Base-by-base conservation (phyloP, 1,139 yeast species). In the Debaryomyces psychrophilus region DNA sequence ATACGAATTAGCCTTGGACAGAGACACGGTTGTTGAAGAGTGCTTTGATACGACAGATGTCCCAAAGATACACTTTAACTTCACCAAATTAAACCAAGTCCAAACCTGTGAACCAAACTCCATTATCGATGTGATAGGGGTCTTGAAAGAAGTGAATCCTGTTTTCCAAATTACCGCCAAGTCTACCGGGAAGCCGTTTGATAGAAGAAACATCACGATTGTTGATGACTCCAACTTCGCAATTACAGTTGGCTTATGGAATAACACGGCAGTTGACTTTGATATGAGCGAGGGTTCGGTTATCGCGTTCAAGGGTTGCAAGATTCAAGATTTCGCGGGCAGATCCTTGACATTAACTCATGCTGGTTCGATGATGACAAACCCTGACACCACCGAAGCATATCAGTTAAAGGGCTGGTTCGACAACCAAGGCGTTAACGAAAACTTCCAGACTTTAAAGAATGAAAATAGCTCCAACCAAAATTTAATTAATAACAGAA, bases 331-430 rank as follows among this genome's bases (percentile, higher is more conserved):
- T 62, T 95, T 89, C 65, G 85, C 86, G 48, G 98, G 98, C 31
- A 83, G 93, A 60, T 81, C 90, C 14, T 75, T 95, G 55, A 86
- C 96, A 2, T 79, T 90, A 65, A 82, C 93, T 17, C 90, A 85
- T 52, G 78, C 90, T 9, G 92, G 97, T 26, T 77, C 89, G 2
- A 69, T 93, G 55, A 65, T 83, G 38, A 77, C 87, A 11, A 88
- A 89, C 56, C 99, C 99, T 1, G 97, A 92, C 60, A 80, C 88
- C 17, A 85, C 89, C 14, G 97, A 90, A 64, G 93, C 97, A 5
- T 90, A 83, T 64, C 78, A 81, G 45, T 77, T 95, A 56, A 89
- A 90, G 65, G 98, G 99, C 4, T 95, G 99, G 99, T 95, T 83
- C 60, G 96, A 90, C 60, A 80, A 85, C 43, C 83, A 81, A 56